These are phyloP conservation scores for Sistotremastrum niveocremeum DNA, from an alignment of 768 basidiomycete species.

Conservation along the genomic window DNA sequence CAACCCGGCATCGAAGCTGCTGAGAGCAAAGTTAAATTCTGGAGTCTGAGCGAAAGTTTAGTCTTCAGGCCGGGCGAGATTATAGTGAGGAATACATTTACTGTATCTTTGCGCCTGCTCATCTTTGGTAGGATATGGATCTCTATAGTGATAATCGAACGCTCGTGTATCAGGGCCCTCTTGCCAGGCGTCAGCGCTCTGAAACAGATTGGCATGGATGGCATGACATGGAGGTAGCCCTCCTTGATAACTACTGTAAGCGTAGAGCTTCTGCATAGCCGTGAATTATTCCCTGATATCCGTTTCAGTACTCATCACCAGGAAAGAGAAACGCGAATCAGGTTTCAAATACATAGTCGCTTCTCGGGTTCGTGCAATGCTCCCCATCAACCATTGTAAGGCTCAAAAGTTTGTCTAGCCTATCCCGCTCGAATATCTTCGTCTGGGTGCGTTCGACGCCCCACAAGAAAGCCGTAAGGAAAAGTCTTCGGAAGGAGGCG, in stretches of 20 bases:
- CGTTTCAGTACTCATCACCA: constrained; percentile 46
- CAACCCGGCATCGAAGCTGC: constrained; percentile 88
- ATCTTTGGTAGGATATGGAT: constrained; percentile 56
- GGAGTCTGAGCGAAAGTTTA: constrained; percentile 65
- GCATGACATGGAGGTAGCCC: constrained; percentile 49
- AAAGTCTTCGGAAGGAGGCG: constrained; percentile 36
- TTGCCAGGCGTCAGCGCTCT: constrained; percentile 44
- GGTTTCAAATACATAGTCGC: constrained; percentile 37
- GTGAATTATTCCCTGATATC: constrained; percentile 2
- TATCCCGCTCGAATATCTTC: constrained; percentile 67
- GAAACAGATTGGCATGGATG: constrained; percentile 62
- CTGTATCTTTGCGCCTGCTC: neutral
- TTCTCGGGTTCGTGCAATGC: constrained; percentile 40
- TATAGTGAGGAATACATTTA: constrained; percentile 35
- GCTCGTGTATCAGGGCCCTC: constrained; percentile 50
- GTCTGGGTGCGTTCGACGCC: constrained; percentile 47
- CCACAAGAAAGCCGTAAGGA: constrained; percentile 53
- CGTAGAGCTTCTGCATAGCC: neutral
- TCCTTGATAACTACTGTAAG: constrained; percentile 71
- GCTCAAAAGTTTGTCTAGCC: constrained; percentile 32
- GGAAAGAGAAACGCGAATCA: constrained; percentile 46
- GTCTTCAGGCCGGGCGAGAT: constrained; percentile 69
- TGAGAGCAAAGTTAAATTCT: constrained; percentile 80
- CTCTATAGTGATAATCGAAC: constrained; percentile 64
- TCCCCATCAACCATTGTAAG: neutral